Evolutionary conservation across 768 basidiomycete species (phyloP).

Genomic region (Cyclocybe aegerita): DNA sequence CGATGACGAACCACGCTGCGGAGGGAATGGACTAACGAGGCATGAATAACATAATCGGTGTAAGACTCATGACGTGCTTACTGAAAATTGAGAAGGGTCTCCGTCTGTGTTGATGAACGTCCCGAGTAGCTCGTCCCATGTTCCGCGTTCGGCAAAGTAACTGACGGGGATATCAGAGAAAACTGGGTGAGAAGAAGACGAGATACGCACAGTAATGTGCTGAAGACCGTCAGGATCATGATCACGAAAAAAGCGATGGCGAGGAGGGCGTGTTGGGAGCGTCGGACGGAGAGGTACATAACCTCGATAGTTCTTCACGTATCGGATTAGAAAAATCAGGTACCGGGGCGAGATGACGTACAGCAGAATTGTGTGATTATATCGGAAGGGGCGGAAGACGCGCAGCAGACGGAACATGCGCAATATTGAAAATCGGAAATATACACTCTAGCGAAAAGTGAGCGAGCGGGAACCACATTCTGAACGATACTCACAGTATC

Average conservation of each 20-base stretch:
- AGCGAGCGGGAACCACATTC: not conserved
- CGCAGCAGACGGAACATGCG: conserved; percentile 87
- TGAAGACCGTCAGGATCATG: conserved; percentile 86
- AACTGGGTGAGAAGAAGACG: not conserved
- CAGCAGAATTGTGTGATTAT: conserved; percentile 81
- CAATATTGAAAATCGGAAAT: conserved; percentile 90
- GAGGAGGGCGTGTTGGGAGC: conserved; percentile 82
- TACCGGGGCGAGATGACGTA: conserved; percentile 33
- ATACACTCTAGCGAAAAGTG: conserved; percentile 53
- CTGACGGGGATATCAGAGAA: conserved; percentile 29
- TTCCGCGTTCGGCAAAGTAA: conserved; percentile 89
- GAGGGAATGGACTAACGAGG: conserved; percentile 35
- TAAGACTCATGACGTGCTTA: conserved; percentile 27
- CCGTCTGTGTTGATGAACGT: conserved; percentile 86
- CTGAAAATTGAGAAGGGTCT: conserved; percentile 77
- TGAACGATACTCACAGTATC: conserved; percentile 60
- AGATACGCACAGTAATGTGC: conserved; percentile 68
- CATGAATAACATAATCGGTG: not conserved
- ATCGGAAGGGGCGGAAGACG: conserved; percentile 87
- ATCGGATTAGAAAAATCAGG: conserved; percentile 2
- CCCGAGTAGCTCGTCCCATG: conserved; percentile 80
- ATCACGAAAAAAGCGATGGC: conserved; percentile 88
- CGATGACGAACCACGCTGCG: conserved; percentile 73
- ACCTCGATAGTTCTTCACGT: conserved; percentile 75
- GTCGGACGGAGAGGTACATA: conserved; percentile 86